Conservation (phyloP, 2,329 filamentous ascomycete species). For the Sporothrix globosa region DNA sequence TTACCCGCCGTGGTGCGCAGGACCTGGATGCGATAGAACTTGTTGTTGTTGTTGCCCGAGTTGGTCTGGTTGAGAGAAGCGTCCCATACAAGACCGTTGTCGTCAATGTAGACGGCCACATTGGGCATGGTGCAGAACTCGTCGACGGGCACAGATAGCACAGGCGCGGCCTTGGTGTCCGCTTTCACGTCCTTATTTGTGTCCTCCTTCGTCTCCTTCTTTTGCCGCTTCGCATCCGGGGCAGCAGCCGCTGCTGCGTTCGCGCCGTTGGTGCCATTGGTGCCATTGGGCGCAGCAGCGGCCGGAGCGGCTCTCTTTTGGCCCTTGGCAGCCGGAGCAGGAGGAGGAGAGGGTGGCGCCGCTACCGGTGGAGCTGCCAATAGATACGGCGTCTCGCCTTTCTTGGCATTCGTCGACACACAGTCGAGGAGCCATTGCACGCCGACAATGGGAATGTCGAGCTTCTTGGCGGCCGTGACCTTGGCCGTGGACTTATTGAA, state of each 20-base stretch:
- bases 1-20: conserved; percentile 46
- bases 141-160: conserved; percentile 55
- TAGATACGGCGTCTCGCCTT: conserved; percentile 42
- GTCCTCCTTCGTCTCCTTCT: neutral
- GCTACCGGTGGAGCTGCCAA: conserved; percentile 10
- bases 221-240: conserved; percentile 17
- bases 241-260: conserved; percentile 29
- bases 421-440: conserved; percentile 67
- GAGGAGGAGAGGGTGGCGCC: conserved; percentile 15
- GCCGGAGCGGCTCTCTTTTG: conserved; percentile 24
- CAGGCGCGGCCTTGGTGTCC: neutral
- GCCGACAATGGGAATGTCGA: conserved; percentile 58
- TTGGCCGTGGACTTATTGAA: conserved; percentile 56
- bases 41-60: conserved; percentile 73
- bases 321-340: conserved; percentile 7
- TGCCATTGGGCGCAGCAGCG: neutral
- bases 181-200: neutral
- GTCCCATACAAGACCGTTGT: conserved; percentile 71
- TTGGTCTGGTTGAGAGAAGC: conserved; percentile 80
- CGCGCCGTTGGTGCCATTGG: neutral
- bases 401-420: conserved; percentile 47
- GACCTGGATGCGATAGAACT: conserved; percentile 77
- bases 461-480: conserved; percentile 52
- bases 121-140: conserved; percentile 46
- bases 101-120: conserved; percentile 67